Evolutionary conservation across 768 basidiomycete species (phyloP), one percentile per base, ranked within the genome.

Genomic region (Collybia sp.): DNA sequence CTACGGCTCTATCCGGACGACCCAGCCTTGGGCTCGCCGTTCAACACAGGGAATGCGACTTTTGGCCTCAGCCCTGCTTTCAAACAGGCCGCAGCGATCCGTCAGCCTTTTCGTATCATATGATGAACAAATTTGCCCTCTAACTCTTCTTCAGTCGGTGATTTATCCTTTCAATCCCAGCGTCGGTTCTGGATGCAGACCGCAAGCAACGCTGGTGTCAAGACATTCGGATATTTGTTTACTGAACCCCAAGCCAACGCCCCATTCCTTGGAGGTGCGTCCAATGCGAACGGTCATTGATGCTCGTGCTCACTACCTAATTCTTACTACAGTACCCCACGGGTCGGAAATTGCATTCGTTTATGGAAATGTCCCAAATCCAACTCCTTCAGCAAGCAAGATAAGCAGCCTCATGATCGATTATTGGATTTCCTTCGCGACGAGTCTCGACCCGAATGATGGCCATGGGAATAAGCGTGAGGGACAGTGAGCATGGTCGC

Each of bases 401-500:
- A 53, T 73, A 1, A 71, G 71, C 37, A 53, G 42, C 3, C 8
- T 51, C 12, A 72, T 73, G 71, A 62, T 63, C 12, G 69, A 74
- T 20, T 73, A 72, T 37, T 74, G 72, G 73, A 53, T 75, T 13
- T 74, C 73, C 1, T 75, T 75, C 43, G 69, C 69, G 1, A 69
- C 65, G 1, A 69, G 66, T 17, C 54, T 74, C 16, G 62, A 67
- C 25, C 72, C 73, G 12, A 73, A 73, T 43, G 72, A 75, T 43
- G 67, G 69, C 3, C 60, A 52, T 12, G 73, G 72, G 9, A 41
- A 55, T 30, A 32, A 44, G 6, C 67, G 70, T 71, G 58, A 10
- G 52, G 56, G 4, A 10, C 19, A 36, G 38, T n/a, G n/a, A n/a
- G n/a, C n/a, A 10, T 34, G 11, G 8, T 15, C 5, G 16, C 25